Evolutionary conservation across 208 protist genomes (phyloP), one percentile per base, ranked within the genome.

Genomic region (Wallacemonas sp.): DNA sequence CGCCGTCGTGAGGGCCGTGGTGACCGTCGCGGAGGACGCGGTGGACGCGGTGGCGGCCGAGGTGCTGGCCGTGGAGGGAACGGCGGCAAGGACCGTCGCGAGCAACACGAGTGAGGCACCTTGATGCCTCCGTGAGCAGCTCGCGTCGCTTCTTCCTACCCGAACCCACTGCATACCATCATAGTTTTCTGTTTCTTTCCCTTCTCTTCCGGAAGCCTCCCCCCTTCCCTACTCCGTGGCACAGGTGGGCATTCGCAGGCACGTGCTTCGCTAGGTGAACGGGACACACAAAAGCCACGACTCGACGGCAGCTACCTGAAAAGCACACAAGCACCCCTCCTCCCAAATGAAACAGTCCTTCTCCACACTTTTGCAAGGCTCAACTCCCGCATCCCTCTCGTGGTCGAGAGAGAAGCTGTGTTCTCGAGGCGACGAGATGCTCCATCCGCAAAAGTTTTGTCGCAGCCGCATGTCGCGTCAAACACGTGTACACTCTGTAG

Each of bases 1-100:
- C 39, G 36, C 27, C 60, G 53, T 48, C 37, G 61, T 50, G 76
- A 76, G 26, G 50, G 53, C 63, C 57, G 63, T 36, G 58, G 78
- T 44, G 61, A 73, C 19, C 67, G 76, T 59, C 62, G 79, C 62
- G 73, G 73, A 44, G 66, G 41, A 21, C 57, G 73, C 19, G 67
- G 79, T 30, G 73, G 81, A 22, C 62, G 85, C 8, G 61, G 72
- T 39, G 64, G 80, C 42, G 54, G 76, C 36, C 59, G 79, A 50
- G 71, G 65, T 32, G 66, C 13, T 44, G 66, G 61, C n/a, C 65
- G 71, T 52, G 67, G 71, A 60, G 77, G 71, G 13, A 70, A 63
- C 37, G 64, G 74, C 33, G 79, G 68, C 46, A 45, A 55, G 30
- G 61, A 65, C 52, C 73, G 77, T 36, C 78, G 78, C 41, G 76